Evolutionary conservation across 306 rosid genomes (phyloP).

Genomic region (Fragaria nilgerrensis): DNA sequence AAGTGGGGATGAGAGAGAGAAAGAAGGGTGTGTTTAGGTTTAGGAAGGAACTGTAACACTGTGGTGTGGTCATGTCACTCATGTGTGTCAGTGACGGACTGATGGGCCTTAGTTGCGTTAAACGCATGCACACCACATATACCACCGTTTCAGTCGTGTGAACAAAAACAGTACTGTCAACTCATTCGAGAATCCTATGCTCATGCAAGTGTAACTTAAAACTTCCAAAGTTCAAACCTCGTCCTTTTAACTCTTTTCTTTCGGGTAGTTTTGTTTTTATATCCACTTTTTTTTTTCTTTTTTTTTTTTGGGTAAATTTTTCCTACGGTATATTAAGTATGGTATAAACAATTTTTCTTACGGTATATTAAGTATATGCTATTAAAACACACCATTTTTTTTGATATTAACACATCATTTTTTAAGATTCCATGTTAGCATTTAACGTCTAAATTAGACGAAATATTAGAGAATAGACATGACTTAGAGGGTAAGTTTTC

Average conservation of each 20-base stretch:
- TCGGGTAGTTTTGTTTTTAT: too few relatives aligned
- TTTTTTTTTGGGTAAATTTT: too few relatives aligned
- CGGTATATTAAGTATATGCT: too few relatives aligned
- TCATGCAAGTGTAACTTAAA: not conserved
- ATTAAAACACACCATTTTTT: too few relatives aligned
- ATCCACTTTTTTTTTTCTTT: too few relatives aligned
- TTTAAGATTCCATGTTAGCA: too few relatives aligned
- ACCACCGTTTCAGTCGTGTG: not conserved
- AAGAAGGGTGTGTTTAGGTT: not conserved
- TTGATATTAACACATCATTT: too few relatives aligned
- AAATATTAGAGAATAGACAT: too few relatives aligned
- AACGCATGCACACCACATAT: not conserved
- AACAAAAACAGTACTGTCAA: not conserved
- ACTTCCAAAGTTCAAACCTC: not conserved
- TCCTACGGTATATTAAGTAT: too few relatives aligned
- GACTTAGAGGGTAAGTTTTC: too few relatives aligned
- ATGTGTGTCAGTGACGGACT: not conserved
- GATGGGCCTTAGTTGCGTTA: not conserved
- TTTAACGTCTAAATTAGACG: too few relatives aligned
- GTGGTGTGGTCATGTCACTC: not conserved
- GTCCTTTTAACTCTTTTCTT: not conserved
- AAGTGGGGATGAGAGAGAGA: not conserved
- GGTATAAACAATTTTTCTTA: too few relatives aligned
- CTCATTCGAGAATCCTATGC: constrained; percentile 17
- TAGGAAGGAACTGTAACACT: not conserved